Evolutionary conservation across 2,329 filamentous ascomycete species (phyloP).

Genomic region (Camillea tinctor): DNA sequence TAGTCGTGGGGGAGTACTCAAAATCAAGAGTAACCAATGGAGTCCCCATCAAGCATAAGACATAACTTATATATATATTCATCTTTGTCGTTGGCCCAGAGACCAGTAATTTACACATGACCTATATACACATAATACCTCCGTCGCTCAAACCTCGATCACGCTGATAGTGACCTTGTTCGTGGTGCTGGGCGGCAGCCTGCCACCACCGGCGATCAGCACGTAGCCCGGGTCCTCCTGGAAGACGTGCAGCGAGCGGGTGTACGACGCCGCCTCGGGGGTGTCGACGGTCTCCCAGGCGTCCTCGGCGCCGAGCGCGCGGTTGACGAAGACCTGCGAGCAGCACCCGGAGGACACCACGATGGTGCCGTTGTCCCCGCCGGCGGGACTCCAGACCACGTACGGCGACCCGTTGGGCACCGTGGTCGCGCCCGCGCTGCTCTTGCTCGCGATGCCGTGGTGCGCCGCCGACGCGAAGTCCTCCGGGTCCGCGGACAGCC

Average conservation of each 20-base stretch:
- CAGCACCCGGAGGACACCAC: conserved; percentile 33
- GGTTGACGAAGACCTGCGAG: conserved; percentile 32
- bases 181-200: conserved; percentile 40
- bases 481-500: conserved; percentile 30
- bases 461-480: conserved; percentile 21
- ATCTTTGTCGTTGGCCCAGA: no score
- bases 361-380: conserved; percentile 33
- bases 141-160: conserved; percentile 9
- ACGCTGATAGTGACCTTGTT: conserved; percentile 35
- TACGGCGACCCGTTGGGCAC: conserved; percentile 33
- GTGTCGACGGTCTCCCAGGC: conserved; percentile 28
- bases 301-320: conserved; percentile 29
- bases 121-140: no score
- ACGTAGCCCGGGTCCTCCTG: conserved; percentile 23
- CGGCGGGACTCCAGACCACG: conserved; percentile 34
- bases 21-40: no score
- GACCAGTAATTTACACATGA: no score
- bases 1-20: no score
- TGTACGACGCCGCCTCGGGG: conserved; percentile 27
- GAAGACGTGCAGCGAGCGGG: conserved; percentile 27
- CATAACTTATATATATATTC: no score
- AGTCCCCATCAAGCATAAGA: no score
- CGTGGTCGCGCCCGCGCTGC: conserved; percentile 19
- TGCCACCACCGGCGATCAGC: conserved; percentile 37
- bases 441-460: conserved; percentile 18